phyloP scores from a whole-genome alignment of 169 alveolate species.

The Babesia microti region DNA sequence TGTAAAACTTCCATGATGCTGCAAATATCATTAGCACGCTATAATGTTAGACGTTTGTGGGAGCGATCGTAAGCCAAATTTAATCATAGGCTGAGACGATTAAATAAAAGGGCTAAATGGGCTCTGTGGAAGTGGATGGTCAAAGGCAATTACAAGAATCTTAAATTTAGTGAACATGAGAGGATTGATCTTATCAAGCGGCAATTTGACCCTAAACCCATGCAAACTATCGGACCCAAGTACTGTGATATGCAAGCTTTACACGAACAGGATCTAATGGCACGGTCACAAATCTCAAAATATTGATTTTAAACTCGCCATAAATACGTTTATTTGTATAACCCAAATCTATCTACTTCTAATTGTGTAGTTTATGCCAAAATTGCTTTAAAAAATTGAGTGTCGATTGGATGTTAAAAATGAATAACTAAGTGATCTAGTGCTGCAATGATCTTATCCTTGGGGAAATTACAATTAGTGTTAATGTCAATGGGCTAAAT shows the following conservation, averaged over 20 bases:
- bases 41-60: too few species aligned
- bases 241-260: conserved; percentile 37
- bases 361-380: neutral
- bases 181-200: conserved; percentile 33
- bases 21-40: too few species aligned
- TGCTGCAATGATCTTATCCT: conserved; percentile 11
- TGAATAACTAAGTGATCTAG: conserved; percentile 14
- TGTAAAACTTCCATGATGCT: too few species aligned
- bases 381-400: neutral
- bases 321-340: neutral
- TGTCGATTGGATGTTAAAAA: too few species aligned
- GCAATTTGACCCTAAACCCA: conserved; percentile 5
- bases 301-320: neutral
- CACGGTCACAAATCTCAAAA: conserved; percentile 2
- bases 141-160: conserved; percentile 31
- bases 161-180: too few species aligned
- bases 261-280: conserved; percentile 28
- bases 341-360: neutral
- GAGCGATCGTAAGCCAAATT: conserved; percentile 31
- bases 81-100: conserved; percentile 24
- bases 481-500: neutral
- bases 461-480: neutral
- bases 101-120: conserved; percentile 31
- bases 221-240: too few species aligned
- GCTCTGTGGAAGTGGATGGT: conserved; percentile 33